phyloP scores from a whole-genome alignment of 169 alveolate genomes.

The Babesia gibsoni region DNA sequence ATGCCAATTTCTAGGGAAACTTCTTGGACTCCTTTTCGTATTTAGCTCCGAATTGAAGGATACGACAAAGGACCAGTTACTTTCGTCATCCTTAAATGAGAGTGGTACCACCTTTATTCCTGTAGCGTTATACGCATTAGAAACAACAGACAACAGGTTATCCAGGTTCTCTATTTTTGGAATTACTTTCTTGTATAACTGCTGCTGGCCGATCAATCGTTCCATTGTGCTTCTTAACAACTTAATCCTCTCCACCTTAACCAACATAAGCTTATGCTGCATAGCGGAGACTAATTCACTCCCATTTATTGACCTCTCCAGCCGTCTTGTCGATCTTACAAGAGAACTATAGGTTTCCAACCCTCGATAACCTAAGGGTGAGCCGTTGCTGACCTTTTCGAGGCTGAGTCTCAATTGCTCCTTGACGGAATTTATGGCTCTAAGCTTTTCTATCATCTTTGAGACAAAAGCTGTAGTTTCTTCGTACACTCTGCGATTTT shows the following conservation, averaged over 20 bases:
- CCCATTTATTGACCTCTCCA: background rate
- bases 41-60: slow-evolving; percentile 9
- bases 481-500: slow-evolving; percentile 1
- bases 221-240: background rate
- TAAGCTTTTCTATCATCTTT: slow-evolving; percentile 12
- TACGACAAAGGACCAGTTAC: slow-evolving; percentile 6
- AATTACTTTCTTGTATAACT: background rate
- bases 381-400: background rate
- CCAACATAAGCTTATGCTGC: slow-evolving; percentile 11
- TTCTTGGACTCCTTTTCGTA: background rate
- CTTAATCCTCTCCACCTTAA: slow-evolving; percentile 1
- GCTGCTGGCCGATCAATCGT: background rate
- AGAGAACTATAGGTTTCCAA: slow-evolving; percentile 1
- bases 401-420: background rate
- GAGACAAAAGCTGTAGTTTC: slow-evolving; percentile 28
- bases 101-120: slow-evolving; percentile 40
- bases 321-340: background rate
- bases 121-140: slow-evolving; percentile 13
- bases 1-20: slow-evolving; percentile 1
- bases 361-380: background rate
- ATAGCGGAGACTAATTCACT: background rate
- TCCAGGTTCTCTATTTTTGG: slow-evolving; percentile 1
- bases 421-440: slow-evolving; percentile 8
- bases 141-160: background rate
- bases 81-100: background rate